phyloP scores from a whole-genome alignment of 306 rosid genomes.

The Inga laurina region DNA sequence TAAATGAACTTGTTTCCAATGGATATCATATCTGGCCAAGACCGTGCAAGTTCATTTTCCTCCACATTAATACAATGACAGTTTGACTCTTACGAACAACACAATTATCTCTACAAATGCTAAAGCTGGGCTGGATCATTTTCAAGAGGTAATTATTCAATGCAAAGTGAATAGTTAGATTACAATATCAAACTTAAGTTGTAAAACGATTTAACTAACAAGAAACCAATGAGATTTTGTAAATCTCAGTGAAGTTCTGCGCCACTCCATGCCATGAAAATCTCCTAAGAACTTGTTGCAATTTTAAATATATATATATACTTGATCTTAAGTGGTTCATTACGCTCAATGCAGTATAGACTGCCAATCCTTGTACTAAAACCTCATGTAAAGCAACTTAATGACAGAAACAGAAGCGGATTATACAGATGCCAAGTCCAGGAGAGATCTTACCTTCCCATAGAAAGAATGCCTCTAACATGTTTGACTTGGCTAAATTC shows the following conservation, averaged over 20 bases:
- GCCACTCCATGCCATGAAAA: constrained; percentile 5
- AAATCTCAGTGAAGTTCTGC: constrained; percentile 4
- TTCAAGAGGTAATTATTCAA: neutral
- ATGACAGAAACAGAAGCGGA: constrained; percentile 3
- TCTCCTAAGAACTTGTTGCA: neutral
- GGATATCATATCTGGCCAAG: constrained; percentile 11
- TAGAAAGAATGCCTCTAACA: constrained; percentile 91
- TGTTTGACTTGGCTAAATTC: constrained; percentile 90
- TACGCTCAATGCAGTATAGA: constrained; percentile 13
- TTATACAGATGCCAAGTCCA: neutral
- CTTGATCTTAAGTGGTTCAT: constrained; percentile 9
- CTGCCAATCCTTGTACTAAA: neutral
- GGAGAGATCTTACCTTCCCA: constrained; percentile 77
- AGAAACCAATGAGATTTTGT: constrained; percentile 19
- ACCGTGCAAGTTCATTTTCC: neutral
- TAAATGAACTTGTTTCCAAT: neutral
- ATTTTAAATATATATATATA: neutral
- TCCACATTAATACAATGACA: neutral
- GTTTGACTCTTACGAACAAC: neutral
- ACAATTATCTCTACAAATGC: neutral
- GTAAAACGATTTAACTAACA: constrained; percentile 17
- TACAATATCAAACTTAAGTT: constrained; percentile 22
- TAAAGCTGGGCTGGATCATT: neutral
- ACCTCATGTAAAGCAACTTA: neutral
- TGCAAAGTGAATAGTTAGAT: neutral